Percentiles rank a stretch among this genome's conserved stretches.
Conservation (phyloP, 1,284 basidiomycete species). For the Irpex sp. region DNA sequence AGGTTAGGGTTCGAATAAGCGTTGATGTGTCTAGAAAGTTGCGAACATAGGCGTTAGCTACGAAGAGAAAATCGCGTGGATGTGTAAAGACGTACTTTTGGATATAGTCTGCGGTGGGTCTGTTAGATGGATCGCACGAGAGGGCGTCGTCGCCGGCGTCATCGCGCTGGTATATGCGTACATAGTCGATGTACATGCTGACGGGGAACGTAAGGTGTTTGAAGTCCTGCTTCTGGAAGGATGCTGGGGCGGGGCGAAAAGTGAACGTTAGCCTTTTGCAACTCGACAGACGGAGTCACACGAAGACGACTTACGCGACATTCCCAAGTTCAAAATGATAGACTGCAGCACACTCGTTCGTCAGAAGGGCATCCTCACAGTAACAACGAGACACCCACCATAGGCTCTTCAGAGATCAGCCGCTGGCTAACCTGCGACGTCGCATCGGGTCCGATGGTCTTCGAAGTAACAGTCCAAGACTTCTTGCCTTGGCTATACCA, state of each 20-base stretch:
- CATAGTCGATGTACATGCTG: constrained; percentile 73
- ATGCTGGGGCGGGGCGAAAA: constrained; percentile 33
- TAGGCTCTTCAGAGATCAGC: constrained; percentile 77
- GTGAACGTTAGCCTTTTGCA: background rate
- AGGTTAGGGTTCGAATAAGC: constrained; percentile 72
- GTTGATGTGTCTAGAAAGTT: constrained; percentile 48
- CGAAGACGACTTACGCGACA: constrained; percentile 42
- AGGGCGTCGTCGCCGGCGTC: constrained; percentile 48
- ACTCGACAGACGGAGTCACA: constrained; percentile 36
- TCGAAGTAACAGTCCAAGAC: constrained; percentile 66
- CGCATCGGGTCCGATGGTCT: constrained; percentile 57
- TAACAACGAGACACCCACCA: constrained; percentile 40
- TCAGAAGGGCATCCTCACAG: background rate
- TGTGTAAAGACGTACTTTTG: constrained; percentile 25
- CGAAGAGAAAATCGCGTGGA: background rate
- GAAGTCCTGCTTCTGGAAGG: constrained; percentile 69
- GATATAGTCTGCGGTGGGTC: constrained; percentile 53
- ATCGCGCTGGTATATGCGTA: constrained; percentile 73
- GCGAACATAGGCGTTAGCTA: background rate
- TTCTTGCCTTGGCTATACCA: constrained; percentile 64
- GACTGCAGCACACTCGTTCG: constrained; percentile 45
- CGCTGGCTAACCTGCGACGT: constrained; percentile 51
- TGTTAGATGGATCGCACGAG: constrained; percentile 59
- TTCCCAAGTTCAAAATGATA: constrained; percentile 71
- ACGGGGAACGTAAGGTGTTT: constrained; percentile 64